Evolutionary conservation across 208 protist genomes (phyloP).

Genomic region (Strigomonas galati): DNA sequence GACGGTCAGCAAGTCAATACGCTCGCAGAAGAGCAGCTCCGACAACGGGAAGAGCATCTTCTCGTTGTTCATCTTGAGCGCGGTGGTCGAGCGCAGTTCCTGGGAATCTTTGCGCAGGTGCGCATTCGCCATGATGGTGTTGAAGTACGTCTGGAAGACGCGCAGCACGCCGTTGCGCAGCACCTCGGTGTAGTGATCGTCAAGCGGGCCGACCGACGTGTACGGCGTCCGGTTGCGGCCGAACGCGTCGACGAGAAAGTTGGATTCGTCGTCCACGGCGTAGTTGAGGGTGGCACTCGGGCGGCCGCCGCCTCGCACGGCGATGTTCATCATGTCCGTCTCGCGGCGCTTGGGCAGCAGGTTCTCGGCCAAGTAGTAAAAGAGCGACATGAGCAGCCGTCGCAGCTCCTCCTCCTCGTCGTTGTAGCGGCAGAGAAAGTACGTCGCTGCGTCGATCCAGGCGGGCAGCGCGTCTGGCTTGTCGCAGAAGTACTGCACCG

Average conservation of each 20-base stretch:
- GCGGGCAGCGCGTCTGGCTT: constrained; percentile 29
- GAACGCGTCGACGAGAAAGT: not conserved
- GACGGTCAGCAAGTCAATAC: constrained; percentile 46
- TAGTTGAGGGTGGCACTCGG: constrained; percentile 15
- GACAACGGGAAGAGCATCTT: constrained; percentile 70
- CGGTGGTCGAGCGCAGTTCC: constrained; percentile 60
- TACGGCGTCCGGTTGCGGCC: not conserved
- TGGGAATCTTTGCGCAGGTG: constrained; percentile 64
- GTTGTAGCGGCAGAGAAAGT: constrained; percentile 37
- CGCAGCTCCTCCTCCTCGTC: constrained; percentile 75
- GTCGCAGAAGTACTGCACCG: constrained; percentile 41
- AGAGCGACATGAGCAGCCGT: constrained; percentile 71
- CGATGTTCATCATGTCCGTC: not conserved
- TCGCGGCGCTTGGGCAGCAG: constrained; percentile 39
- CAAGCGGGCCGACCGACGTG: constrained; percentile 21
- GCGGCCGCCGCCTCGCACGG: not conserved
- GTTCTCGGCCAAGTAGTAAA: constrained; percentile 62
- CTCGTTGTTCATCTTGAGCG: constrained; percentile 77
- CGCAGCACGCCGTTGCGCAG: constrained; percentile 25
- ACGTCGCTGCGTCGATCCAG: constrained; percentile 52
- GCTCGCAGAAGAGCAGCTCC: constrained; percentile 76
- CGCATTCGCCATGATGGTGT: constrained; percentile 62
- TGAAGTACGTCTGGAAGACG: constrained; percentile 66
- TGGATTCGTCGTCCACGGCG: constrained; percentile 13
- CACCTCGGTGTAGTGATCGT: constrained; percentile 18